Base-by-base conservation (phyloP, 768 basidiomycete species). In the Tylopilus cervinicoccineus region DNA sequence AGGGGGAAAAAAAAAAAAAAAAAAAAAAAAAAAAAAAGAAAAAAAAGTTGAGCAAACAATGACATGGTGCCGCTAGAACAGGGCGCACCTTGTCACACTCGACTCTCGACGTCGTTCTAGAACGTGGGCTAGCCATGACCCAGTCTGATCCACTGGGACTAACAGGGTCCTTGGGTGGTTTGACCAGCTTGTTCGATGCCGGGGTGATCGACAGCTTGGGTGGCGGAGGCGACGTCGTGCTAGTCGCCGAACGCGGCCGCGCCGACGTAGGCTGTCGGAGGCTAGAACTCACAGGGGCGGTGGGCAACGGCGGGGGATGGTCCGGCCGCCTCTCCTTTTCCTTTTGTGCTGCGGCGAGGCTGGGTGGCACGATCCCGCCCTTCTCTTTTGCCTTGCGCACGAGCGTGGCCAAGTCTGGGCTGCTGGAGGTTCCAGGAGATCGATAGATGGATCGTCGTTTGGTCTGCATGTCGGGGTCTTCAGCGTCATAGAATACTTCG, bases 331-430 rank as follows among this genome's bases (percentile, higher is more conserved):
- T 69, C 38, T 73, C 60, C 34, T 61, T 62, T 40, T 74, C 60
- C 38, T 61, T 62, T 45, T 62, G 60, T 0, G 55, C 41, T 19
- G 60, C 48, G 12, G 33, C 69, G 64, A 67, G 59, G 64, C 51
- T 50, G 56, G 64, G 29, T 13, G 65, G 62, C 20, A 77, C 60
- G 33, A 72, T 69, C 0, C 72, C 76, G 17, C 80, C 80, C 42
- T 77, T 72, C 59, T 86, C 86, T 68, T 84, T 90, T 14, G 88
- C 86, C 69, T 93, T 93, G 52, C 85, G 77, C 45, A 93, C 66
- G 45, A 96, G 75, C 10, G 90, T 93, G 5, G 90, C 90, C 19
- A 96, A 75, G 68, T 97, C 93, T 23, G 93, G 94, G 62, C 87
- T 92, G 58, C 88, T 90, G 28, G 92, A 87, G 8, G 91, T 94